phyloP scores from a whole-genome alignment of 108 stramenopile genomes.

The Pseudonitzschia delicatissima region DNA sequence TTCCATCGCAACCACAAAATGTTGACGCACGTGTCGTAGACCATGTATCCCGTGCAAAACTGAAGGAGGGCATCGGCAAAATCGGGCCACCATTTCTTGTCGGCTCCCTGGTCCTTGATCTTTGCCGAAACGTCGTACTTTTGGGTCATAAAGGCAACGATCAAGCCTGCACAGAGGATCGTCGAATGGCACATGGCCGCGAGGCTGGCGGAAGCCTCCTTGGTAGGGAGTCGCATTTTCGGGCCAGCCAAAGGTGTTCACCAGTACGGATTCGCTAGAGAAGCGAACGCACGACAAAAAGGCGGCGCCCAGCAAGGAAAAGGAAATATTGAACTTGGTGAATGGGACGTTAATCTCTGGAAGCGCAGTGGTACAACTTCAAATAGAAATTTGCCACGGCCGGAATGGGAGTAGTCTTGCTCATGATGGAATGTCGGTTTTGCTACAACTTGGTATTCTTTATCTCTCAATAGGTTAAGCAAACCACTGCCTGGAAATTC shows the following conservation, averaged over 20 bases:
- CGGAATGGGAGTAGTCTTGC: constrained; percentile 15
- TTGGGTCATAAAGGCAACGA: constrained; percentile 32
- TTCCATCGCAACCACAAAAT: constrained; percentile 6
- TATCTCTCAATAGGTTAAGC: no score
- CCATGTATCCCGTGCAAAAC: constrained; percentile 77
- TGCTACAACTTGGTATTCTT: no score
- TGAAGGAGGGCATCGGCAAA: constrained; percentile 47
- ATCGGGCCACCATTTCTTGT: constrained; percentile 54
- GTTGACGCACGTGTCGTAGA: constrained; percentile 47
- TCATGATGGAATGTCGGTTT: neutral
- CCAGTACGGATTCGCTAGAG: constrained; percentile 18
- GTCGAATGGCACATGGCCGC: constrained; percentile 39
- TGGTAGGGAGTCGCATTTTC: constrained; percentile 12
- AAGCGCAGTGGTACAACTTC: constrained; percentile 7
- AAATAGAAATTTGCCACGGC: constrained; percentile 28
- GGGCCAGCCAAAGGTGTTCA: constrained; percentile 28
- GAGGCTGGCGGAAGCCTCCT: constrained; percentile 27
- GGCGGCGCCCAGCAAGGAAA: constrained; percentile 25
- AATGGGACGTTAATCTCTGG: constrained; percentile 44
- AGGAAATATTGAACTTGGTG: constrained; percentile 30
- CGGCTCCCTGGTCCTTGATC: constrained; percentile 7
- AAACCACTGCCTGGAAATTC: no score
- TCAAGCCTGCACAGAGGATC: constrained; percentile 39
- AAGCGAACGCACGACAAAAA: constrained; percentile 32
- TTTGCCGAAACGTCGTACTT: constrained; percentile 33